Percentiles rank a stretch among this genome's conserved stretches.
Conservation (phyloP, 306 rosid species). For the Ochetophila trinervis region DNA sequence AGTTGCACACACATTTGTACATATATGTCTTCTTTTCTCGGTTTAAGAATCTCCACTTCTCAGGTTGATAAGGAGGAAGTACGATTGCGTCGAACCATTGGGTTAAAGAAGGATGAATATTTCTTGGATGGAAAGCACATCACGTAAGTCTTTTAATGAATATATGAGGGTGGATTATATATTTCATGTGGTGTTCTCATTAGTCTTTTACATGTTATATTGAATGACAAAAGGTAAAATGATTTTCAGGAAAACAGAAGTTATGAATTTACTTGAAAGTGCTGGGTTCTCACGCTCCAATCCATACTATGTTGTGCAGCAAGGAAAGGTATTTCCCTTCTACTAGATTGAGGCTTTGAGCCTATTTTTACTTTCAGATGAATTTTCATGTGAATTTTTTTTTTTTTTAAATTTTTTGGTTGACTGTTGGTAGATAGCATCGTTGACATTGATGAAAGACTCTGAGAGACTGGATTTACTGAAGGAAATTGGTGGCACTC, state of each 20-base stretch:
- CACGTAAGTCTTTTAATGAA: conserved; percentile 54
- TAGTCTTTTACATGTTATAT: conserved; percentile 5
- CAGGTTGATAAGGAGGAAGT: conserved; percentile 99
- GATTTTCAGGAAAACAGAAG: conserved; percentile 83
- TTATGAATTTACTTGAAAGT: conserved; percentile 97
- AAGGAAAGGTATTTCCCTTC: conserved; percentile 74
- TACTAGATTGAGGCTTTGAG: conserved; percentile 28
- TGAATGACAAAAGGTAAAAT: conserved; percentile 8
- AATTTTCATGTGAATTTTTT: conserved; percentile 7
- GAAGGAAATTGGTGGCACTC: conserved; percentile 97
- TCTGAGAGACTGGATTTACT: conserved; percentile 89
- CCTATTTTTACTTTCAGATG: conserved; percentile 18
- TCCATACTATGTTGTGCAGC: conserved; percentile 98
- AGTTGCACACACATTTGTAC: too few species aligned
- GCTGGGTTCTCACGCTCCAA: conserved; percentile 99
- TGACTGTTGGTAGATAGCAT: conserved; percentile 60
- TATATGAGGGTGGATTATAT: background rate
- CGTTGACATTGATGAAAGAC: conserved; percentile 93
- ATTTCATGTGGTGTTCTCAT: background rate
- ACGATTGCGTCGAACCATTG: conserved; percentile 85
- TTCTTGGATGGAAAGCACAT: conserved; percentile 96
- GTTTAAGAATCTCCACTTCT: conserved; percentile 24
- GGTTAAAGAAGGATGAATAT: conserved; percentile 88
- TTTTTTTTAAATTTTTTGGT: background rate
- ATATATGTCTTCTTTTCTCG: background rate